Evolutionary conservation across 257 asterid species (phyloP).

Genomic region (Solanum corneliomulleri): DNA sequence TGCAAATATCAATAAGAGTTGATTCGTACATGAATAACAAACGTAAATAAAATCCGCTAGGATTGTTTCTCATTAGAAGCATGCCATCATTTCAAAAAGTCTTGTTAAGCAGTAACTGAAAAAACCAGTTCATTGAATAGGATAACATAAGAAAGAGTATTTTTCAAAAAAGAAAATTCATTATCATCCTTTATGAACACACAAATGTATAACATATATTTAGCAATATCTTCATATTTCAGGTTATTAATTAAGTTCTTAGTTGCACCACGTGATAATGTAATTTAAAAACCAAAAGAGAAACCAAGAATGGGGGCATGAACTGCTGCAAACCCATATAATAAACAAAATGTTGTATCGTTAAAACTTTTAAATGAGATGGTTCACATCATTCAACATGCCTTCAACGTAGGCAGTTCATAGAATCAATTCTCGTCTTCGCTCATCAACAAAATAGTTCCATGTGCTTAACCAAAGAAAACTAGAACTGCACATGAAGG

Average conservation of each 20-base stretch:
- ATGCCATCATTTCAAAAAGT: neutral
- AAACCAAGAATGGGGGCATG: neutral
- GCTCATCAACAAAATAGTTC: neutral
- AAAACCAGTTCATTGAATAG: neutral
- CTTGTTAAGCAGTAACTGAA: neutral
- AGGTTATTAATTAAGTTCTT: neutral
- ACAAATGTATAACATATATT: neutral
- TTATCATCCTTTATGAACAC: neutral
- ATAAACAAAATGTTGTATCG: neutral
- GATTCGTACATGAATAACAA: neutral
- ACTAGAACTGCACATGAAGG: neutral
- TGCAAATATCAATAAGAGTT: neutral
- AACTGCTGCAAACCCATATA: neutral
- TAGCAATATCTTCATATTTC: neutral
- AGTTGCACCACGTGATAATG: neutral
- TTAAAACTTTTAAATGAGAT: neutral
- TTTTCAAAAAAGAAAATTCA: neutral
- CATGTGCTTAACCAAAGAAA: neutral
- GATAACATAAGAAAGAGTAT: neutral
- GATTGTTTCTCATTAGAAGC: neutral
- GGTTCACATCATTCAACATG: neutral
- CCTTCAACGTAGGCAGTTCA: neutral
- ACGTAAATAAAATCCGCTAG: neutral
- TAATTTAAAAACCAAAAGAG: neutral
- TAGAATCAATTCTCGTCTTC: neutral